Percentiles rank a stretch among this genome's conserved stretches.
Conservation (phyloP, 176 grass and related monocot species). For the Triticum timopheevii region DNA sequence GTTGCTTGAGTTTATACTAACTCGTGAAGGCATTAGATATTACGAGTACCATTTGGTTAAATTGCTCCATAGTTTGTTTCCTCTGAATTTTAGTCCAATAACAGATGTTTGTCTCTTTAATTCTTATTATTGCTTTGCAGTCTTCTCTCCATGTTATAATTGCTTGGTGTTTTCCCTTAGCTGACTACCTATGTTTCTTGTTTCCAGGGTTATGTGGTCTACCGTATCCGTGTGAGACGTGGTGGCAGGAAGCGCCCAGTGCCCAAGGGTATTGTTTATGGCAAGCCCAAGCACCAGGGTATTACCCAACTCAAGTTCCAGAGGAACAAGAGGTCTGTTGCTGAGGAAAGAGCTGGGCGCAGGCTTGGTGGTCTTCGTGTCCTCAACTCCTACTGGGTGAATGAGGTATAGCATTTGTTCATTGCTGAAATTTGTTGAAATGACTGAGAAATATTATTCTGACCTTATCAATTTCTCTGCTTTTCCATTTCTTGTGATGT, state of each 20-base stretch:
- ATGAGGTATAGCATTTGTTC: slow-evolving; percentile 54
- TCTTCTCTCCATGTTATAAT: neutral
- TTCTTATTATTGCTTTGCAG: neutral
- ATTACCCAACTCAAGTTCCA: slow-evolving; percentile 93
- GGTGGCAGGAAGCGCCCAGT: slow-evolving; percentile 92
- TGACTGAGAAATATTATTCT: neutral
- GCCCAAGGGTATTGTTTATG: slow-evolving; percentile 81
- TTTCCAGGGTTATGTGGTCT: slow-evolving; percentile 56
- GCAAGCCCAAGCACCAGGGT: slow-evolving; percentile 94
- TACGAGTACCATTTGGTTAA: too few relatives aligned
- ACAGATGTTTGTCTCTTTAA: neutral
- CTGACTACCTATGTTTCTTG: neutral
- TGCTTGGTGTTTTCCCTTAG: neutral
- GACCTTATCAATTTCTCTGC: neutral
- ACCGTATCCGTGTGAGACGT: slow-evolving; percentile 59
- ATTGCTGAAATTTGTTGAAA: neutral
- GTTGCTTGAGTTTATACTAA: neutral
- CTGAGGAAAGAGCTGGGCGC: slow-evolving; percentile 86
- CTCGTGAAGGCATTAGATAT: too few relatives aligned
- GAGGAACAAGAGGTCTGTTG: slow-evolving; percentile 92
- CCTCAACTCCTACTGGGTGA: slow-evolving; percentile 92
- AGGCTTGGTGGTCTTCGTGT: slow-evolving; percentile 83
- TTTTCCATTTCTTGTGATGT: neutral
- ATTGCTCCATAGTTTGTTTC: too few relatives aligned
- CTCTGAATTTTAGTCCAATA: too few relatives aligned